Evolutionary conservation across 2,329 filamentous ascomycete species (phyloP), one percentile per base, ranked within the genome.

Genomic region (Aspergillus calidoustus): DNA sequence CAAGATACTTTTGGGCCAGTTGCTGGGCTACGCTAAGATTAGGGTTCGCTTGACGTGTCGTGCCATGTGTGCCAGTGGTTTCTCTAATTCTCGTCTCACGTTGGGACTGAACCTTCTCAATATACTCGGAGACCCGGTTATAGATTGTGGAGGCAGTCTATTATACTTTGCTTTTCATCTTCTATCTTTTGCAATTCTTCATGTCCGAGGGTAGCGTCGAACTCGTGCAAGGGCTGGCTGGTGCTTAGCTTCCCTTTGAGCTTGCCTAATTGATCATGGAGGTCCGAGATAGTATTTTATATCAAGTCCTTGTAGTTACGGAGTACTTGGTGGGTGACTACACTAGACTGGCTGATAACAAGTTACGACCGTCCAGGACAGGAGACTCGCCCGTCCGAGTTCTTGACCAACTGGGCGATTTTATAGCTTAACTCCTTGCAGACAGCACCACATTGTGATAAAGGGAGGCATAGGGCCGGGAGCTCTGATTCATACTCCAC

Each of bases 121-220:
- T 74, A 54, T 75, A 72, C 13, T 68, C 56, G 43, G 72, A 75
- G 22, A 77, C 63, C 57, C 74, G 69, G 47, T 64, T 56, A 65
- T 75, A 78, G 60, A 78, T 74, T 74, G 19, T 64, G 50, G 46
- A 79, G 70, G 59, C 75, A 77, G 62, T 76, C 68, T 61, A 74
- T 64, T 28, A 74, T 72, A 67, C 75, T 76, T 55, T 64, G 67
- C 62, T 71, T 70, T 59, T 79, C 75, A 55, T 77, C 73, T 63
- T 68, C 64, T 54, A 75, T 71, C 7, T 66, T 23, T 41, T 41
- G 38, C 11, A 59, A 51, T 30, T 61, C 43, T 47, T 51, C 49
- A 51, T 11, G 28, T 28, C 17, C 31, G 17, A 51, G 30, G 22
- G 49, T 34, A 9, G 13, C 53, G 47, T 49, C 28, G 22, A 22